phyloP scores from a whole-genome alignment of 2,329 filamentous ascomycete species.

The Pseudovirgaria hyperparasitica region DNA sequence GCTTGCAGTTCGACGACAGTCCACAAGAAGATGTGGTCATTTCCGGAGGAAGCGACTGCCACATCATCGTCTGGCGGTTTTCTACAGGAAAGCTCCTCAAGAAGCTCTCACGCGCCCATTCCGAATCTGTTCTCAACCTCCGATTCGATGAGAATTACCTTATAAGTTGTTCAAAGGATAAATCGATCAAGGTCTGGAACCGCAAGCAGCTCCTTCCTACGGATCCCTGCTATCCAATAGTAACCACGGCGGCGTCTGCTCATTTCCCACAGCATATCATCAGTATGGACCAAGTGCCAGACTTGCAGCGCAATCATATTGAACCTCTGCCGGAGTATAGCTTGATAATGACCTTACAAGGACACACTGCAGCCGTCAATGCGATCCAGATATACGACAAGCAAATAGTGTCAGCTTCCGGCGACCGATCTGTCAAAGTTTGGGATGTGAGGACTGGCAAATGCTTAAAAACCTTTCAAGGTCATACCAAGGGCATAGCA shows the following conservation, averaged over 20 bases:
- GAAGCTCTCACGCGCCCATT: constrained; percentile 62
- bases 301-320: constrained; percentile 28
- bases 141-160: constrained; percentile 84
- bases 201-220: constrained; percentile 38
- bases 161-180: constrained; percentile 95
- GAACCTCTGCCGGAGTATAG: constrained; percentile 54
- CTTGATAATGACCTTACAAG: constrained; percentile 66
- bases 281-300: constrained; percentile 30
- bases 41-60: constrained; percentile 85
- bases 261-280: constrained; percentile 42
- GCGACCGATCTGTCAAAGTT: constrained; percentile 84
- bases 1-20: constrained; percentile 84
- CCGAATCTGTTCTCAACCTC: constrained; percentile 86
- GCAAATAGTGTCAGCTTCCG: constrained; percentile 87
- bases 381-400: constrained; percentile 80
- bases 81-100: constrained; percentile 78
- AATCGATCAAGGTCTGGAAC: constrained; percentile 93
- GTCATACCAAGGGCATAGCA: constrained; percentile 89
- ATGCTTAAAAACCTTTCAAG: constrained; percentile 66
- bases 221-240: constrained; percentile 25
- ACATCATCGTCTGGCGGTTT: constrained; percentile 85
- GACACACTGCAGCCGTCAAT: constrained; percentile 86
- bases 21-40: constrained; percentile 86
- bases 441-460: constrained; percentile 79
- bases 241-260: constrained; percentile 28